Percentiles rank a stretch among this genome's conserved stretches.
phyloP scores from a whole-genome alignment of 2,329 filamentous ascomycete species.

The Neofusicoccum umdonicola region DNA sequence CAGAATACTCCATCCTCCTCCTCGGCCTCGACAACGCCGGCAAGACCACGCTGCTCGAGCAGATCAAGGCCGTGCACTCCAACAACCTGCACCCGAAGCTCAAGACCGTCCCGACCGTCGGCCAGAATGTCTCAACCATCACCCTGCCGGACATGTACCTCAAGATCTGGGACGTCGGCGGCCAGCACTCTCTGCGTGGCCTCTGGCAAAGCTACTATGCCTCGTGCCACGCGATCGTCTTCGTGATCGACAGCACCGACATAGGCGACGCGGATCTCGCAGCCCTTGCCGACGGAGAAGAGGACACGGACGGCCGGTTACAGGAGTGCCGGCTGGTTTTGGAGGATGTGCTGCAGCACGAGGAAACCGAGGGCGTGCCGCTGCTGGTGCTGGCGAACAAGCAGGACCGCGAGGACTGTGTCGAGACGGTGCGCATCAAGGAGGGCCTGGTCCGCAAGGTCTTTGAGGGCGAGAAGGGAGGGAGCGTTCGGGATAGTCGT shows the following conservation, averaged over 20 bases:
- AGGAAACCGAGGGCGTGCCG: conserved; percentile 87
- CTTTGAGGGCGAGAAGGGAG: conserved; percentile 89
- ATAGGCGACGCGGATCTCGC: conserved; percentile 78
- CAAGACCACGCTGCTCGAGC: conserved; percentile 96
- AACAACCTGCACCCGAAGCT: conserved; percentile 64
- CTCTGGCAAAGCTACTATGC: conserved; percentile 97
- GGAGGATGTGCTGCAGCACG: conserved; percentile 83
- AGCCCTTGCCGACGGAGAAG: conserved; percentile 36
- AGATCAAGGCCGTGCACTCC: conserved; percentile 86
- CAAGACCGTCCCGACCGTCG: conserved; percentile 93
- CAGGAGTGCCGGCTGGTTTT: conserved; percentile 88
- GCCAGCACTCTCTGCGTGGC: conserved; percentile 81
- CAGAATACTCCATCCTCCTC: conserved; percentile 95
- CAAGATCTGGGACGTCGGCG: conserved; percentile 97
- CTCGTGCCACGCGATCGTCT: conserved; percentile 93
- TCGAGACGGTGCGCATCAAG: conserved; percentile 96
- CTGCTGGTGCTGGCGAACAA: conserved; percentile 94
- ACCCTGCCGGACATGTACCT: conserved; percentile 91
- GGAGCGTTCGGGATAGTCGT: conserved; percentile 81
- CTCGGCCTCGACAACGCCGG: conserved; percentile 97
- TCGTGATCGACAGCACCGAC: conserved; percentile 94
- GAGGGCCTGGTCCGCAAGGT: conserved; percentile 94
- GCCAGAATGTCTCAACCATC: conserved; percentile 93
- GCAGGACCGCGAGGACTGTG: conserved; percentile 94
- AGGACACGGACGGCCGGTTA: conserved; percentile 55